Conservation (phyloP, 2,329 filamentous ascomycete species). For the Periconia sp. region DNA sequence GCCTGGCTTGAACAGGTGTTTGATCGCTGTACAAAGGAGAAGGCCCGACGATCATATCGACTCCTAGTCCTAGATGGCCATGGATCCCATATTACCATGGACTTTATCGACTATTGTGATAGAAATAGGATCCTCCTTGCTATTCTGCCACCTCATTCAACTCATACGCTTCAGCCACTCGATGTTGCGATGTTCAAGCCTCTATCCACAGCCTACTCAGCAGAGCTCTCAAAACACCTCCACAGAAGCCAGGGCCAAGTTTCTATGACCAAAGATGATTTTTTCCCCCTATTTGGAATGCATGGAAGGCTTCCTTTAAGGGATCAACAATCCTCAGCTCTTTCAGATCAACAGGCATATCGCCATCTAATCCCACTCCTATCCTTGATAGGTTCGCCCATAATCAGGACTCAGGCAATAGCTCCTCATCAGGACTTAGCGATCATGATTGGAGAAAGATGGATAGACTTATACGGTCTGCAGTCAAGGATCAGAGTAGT, state of each 20-base stretch:
- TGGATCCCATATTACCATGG: constrained; percentile 2
- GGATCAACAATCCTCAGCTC: background rate
- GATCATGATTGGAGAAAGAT: constrained; percentile 1
- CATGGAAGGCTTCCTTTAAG: constrained; percentile 1
- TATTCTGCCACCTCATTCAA: constrained; percentile 10
- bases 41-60: constrained; percentile 2
- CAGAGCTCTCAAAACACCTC: constrained; percentile 3
- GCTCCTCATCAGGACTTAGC: background rate
- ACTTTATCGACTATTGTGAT: background rate
- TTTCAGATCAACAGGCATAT: background rate
- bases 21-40: constrained; percentile 1
- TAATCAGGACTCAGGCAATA: no score
- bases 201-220: constrained; percentile 6
- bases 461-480: background rate
- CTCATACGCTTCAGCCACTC: constrained; percentile 5
- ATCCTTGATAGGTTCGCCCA: no score
- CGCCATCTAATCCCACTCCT: no score
- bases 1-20: constrained; percentile 3
- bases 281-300: constrained; percentile 10
- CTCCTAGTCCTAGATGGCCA: constrained; percentile 9
- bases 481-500: background rate
- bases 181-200: constrained; percentile 8
- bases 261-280: no score
- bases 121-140: constrained; percentile 15
- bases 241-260: constrained; percentile 4